Evolutionary conservation across 2,329 filamentous ascomycete genomes (phyloP), one percentile per base, ranked within the genome.

Genomic region (Alternaria arbusti): DNA sequence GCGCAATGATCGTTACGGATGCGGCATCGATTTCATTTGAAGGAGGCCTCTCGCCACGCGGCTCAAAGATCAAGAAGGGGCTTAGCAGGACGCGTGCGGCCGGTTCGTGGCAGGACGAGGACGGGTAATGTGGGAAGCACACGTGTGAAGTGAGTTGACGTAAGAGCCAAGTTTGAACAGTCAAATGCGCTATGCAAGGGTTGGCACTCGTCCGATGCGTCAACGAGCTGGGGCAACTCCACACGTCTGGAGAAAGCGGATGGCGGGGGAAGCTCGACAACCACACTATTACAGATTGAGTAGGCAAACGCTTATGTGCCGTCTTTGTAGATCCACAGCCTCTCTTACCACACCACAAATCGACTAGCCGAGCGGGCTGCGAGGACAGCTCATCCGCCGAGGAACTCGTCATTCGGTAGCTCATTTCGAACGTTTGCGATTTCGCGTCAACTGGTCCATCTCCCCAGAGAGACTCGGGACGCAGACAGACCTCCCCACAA

Each of bases 61-160:
- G 15, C 23, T n/a, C 30, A 30, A 23, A 45, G 17, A 51, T 26
- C 12, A 13, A 49, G 61, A 54, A 46, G 59, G 56, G 63, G 63
- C 56, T 49, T 50, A 63, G 63, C 12, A 47, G 25, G 11, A 43
- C 59, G 59, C 56, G 59, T 65, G 63, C 49, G 30, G 55, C 20
- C 56, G 32, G 45, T 25, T 47, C 40, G 23, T 65, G 59, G 43
- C 51, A 15, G 36, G 13, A 26, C 4, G 28, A 26, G 10, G 36
- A 32, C 43, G 4, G 25, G 32, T 25, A 49, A 54, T 22, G 26
- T 54, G 45, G 25, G 20, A 57, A 7, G 43, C 26, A 57, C 43
- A 36, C 54, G 30, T 36, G 43, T 49, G 28, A 49, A 28, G 6
- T 20, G 28, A 8, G 54, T 57, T 49, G 43, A 57, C 49, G 49